These are phyloP conservation scores for Vigna unguiculata DNA, from an alignment of 306 rosid genomes.

Conservation along the genomic window DNA sequence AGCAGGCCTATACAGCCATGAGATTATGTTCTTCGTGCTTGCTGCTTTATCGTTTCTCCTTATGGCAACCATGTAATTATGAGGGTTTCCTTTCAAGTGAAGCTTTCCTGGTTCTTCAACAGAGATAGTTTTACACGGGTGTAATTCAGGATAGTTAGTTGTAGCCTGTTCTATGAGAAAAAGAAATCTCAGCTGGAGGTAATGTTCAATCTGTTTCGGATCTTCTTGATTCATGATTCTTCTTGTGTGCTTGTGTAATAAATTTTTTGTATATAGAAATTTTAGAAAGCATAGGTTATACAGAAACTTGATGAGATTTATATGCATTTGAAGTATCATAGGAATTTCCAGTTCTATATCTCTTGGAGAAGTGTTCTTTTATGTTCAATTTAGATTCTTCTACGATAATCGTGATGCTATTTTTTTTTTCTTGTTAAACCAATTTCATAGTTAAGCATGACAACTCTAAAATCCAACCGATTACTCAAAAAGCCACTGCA, in stretches of 20 bases:
- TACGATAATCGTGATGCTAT: not conserved
- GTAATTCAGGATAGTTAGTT: slow-evolving; percentile 40
- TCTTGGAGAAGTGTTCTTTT: slow-evolving; percentile 32
- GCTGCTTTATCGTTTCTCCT: slow-evolving; percentile 57
- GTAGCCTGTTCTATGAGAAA: slow-evolving; percentile 43
- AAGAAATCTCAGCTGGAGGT: slow-evolving; percentile 31
- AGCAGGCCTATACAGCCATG: slow-evolving; percentile 63
- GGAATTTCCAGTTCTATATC: slow-evolving; percentile 26
- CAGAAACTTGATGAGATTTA: slow-evolving; percentile 52
- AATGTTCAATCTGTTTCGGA: slow-evolving; percentile 48
- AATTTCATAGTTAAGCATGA: not conserved
- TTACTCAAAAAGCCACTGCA: slow-evolving; percentile 32
- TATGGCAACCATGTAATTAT: slow-evolving; percentile 49
- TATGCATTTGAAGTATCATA: slow-evolving; percentile 39
- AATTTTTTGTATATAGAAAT: slow-evolving; percentile 65
- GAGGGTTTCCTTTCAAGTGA: slow-evolving; percentile 38
- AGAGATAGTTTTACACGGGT: slow-evolving; percentile 29
- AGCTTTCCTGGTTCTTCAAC: slow-evolving; percentile 41
- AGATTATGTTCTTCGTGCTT: slow-evolving; percentile 48
- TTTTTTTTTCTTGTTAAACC: not conserved
- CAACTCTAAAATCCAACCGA: not conserved
- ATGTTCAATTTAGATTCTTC: not conserved
- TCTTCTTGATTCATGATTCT: slow-evolving; percentile 62
- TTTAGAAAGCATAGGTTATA: slow-evolving; percentile 62
- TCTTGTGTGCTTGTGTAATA: slow-evolving; percentile 69